A percentile compares a stretch with the other conserved stretches of the same genome.
Evolutionary conservation across 139 green algal species (phyloP).

Genomic region (Picochlorum sp.): DNA sequence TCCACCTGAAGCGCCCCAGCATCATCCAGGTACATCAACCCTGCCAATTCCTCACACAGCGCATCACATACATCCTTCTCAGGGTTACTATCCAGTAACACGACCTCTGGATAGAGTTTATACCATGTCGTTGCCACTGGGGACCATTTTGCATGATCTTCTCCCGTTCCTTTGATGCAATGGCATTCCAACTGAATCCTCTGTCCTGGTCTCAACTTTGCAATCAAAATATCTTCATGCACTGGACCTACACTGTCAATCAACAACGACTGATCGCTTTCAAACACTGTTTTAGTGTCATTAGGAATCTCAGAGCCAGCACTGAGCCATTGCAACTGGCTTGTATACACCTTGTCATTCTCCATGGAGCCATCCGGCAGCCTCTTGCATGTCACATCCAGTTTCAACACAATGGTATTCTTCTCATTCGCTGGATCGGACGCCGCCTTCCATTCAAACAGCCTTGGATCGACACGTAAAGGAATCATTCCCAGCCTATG

Average conservation of each 20-base stretch:
- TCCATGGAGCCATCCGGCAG: slow-evolving; percentile 20
- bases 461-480: slow-evolving; percentile 63
- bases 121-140: slow-evolving; percentile 95
- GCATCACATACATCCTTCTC: slow-evolving; percentile 37
- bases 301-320: slow-evolving; percentile 77
- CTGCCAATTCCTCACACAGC: slow-evolving; percentile 45
- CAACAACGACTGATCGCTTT: slow-evolving; percentile 37
- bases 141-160: slow-evolving; percentile 96
- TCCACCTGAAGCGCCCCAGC: slow-evolving; percentile 11
- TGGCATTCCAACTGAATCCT: slow-evolving; percentile 88
- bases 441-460: slow-evolving; percentile 48
- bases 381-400: slow-evolving; percentile 46
- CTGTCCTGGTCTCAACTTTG: slow-evolving; percentile 74
- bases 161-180: slow-evolving; percentile 73
- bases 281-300: slow-evolving; percentile 68
- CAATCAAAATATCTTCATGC: slow-evolving; percentile 85
- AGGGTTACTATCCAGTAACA: slow-evolving; percentile 46
- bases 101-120: slow-evolving; percentile 75
- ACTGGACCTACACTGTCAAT: slow-evolving; percentile 31
- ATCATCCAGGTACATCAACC: slow-evolving; percentile 41
- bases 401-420: slow-evolving; percentile 65
- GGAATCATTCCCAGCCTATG: slow-evolving; percentile 91
- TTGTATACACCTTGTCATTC: slow-evolving; percentile 37
- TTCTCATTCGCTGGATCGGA: slow-evolving; percentile 39
- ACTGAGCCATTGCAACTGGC: slow-evolving; percentile 75